Percentiles rank a stretch among this genome's conserved stretches.
Conservation (phyloP, 345 rosid species). For the Erodium maritimum region DNA sequence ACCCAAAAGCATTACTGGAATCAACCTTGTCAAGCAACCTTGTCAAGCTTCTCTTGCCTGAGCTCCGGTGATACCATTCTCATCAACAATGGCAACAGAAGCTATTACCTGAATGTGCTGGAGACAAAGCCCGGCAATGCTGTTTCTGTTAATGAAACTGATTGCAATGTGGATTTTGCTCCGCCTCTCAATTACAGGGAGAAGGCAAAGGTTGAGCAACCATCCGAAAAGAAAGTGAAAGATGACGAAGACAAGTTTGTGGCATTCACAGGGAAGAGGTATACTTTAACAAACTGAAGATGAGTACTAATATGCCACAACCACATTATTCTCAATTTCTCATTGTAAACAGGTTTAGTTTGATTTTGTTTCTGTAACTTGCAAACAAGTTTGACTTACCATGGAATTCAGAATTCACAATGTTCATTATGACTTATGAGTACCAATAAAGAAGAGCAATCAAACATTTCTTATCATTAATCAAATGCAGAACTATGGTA, state of each 20-base stretch:
- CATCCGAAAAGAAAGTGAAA: not conserved
- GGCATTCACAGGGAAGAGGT: conserved; percentile 11
- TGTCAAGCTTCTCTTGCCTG: conserved; percentile 14
- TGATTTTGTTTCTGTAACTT: too few relatives aligned
- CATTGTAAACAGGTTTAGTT: too few relatives aligned
- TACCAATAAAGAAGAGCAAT: too few relatives aligned
- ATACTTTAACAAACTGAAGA: not conserved
- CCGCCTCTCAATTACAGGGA: conserved; percentile 16
- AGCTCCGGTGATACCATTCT: conserved; percentile 19
- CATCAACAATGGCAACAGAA: conserved; percentile 7
- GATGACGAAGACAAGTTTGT: not conserved
- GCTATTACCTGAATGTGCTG: conserved; percentile 6
- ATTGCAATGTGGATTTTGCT: conserved; percentile 19
- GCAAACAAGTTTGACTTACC: too few relatives aligned
- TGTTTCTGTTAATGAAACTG: conserved; percentile 10
- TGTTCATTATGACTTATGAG: too few relatives aligned
- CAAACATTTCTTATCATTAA: conserved; percentile 8
- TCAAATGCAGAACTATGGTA: conserved; percentile 18
- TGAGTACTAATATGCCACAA: not conserved
- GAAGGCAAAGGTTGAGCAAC: not conserved
- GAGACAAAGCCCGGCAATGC: conserved; percentile 18
- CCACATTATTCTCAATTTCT: not conserved
- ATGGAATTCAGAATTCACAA: too few relatives aligned
- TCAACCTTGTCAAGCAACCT: not conserved
- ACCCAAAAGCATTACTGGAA: conserved; percentile 18